Evolutionary conservation across 495 filamentous ascomycete species (phyloP), one percentile per base, ranked within the genome.

Genomic region (Bacidia gigantensis): DNA sequence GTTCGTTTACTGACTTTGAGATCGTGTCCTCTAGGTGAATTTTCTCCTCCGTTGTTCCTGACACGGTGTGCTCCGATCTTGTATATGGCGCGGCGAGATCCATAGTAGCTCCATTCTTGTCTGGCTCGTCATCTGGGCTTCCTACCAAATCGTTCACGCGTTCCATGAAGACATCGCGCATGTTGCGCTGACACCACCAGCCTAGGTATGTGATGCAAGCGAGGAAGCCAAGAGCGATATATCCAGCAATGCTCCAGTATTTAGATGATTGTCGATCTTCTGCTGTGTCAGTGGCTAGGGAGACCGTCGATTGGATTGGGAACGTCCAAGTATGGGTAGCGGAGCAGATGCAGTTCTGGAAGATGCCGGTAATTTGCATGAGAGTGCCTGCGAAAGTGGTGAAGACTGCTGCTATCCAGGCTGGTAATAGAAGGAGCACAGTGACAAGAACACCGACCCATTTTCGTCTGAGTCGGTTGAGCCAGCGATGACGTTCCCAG

Each of bases 341-440:
- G 2, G 29, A 26, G 55, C 61, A 66, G 50, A 49, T 54, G 29
- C 68, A 70, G 39, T 66, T 71, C 2, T 66, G 55, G 41, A 62
- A 71, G 1, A 71, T 62, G 1, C 68, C 68, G 0, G 69, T 41
- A 3, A 71, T 51, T 50, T 71, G 65, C 61, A 71, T 65, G 1
- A 69, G 35, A 1, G 68, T 68, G 1, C 64, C 62, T 2, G 60
- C 67, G 3, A 66, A 60, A 0, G 65, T 62, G 2, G 62, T 61
- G 18, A 69, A 67, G 22, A 64, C 55, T 1, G 67, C 48, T 18
- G 21, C 51, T 3, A 42, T n/a, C 53, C 53, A 55, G 38, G 53
- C 53, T 17, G 53, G 48, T 21, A 59, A 18, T 57, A 64, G 35
- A 51, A 62, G 50, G 54, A 64, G 56, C 59, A 67, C 38, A 53